Conservation (phyloP, 1,139 yeast genomes). For the Hansenula anomala region DNA sequence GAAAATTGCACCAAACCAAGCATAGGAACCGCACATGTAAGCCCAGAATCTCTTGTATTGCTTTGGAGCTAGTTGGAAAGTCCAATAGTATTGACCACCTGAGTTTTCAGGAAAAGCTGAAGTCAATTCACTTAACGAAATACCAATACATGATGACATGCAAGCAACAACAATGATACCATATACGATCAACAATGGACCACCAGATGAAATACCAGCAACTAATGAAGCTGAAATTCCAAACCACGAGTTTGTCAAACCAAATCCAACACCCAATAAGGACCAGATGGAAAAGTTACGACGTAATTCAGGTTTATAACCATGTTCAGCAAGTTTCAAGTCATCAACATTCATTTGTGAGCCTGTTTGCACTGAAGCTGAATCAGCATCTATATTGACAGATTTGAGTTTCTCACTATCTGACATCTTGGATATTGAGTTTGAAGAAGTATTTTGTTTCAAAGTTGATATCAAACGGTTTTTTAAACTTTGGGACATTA, state of each 20-base stretch:
- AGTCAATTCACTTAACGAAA: conserved; percentile 48
- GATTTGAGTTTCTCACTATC: too few species aligned
- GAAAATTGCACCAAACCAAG: conserved; percentile 57
- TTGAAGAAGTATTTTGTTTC: too few species aligned
- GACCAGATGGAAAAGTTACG: conserved; percentile 37
- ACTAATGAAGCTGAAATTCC: conserved; percentile 62
- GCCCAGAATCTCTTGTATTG: conserved; percentile 47
- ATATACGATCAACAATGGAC: conserved; percentile 62
- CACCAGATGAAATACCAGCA: conserved; percentile 62
- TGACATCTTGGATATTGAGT: too few species aligned
- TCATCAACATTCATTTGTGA: neutral
- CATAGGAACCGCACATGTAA: conserved; percentile 52
- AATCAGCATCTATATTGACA: too few species aligned
- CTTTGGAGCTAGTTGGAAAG: conserved; percentile 50
- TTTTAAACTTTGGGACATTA: too few species aligned
- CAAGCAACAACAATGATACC: conserved; percentile 62
- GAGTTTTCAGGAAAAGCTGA: conserved; percentile 56
- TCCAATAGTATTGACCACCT: conserved; percentile 66
- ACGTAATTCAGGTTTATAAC: conserved; percentile 28
- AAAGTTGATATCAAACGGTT: too few species aligned
- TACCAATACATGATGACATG: conserved; percentile 46
- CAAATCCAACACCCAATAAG: conserved; percentile 61
- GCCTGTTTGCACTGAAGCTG: neutral
- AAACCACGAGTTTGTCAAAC: conserved; percentile 67
- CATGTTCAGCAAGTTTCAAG: conserved; percentile 7